Percentiles rank a stretch among this genome's conserved stretches.
Conservation (phyloP, 2,329 filamentous ascomycete species). For the Clonostachys byssicola region DNA sequence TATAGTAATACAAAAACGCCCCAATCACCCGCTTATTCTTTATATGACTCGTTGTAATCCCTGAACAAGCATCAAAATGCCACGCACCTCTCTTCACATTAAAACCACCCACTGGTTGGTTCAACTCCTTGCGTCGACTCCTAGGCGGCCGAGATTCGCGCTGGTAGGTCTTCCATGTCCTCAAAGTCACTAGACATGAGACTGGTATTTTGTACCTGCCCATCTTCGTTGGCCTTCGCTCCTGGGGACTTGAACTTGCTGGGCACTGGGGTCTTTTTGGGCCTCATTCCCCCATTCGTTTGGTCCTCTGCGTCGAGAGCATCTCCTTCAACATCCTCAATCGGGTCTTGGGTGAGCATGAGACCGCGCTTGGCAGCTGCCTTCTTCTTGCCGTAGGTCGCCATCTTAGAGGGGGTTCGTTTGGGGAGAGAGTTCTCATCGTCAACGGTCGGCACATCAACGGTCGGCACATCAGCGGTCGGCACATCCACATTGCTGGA, state of each 20-base stretch:
- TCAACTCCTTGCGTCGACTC: no score
- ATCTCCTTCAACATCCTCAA: slow-evolving; percentile 16
- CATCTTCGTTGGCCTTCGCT: no score
- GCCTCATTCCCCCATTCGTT: neutral
- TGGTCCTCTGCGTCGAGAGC: slow-evolving; percentile 1
- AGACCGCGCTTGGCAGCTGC: slow-evolving; percentile 11
- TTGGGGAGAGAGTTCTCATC: neutral
- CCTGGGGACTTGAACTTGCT: slow-evolving; percentile 16
- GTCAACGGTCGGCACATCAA: neutral
- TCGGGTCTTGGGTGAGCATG: slow-evolving; percentile 19
- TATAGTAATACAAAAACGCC: no score
- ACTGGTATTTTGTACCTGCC: no score
- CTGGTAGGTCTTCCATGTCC: no score
- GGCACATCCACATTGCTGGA: neutral
- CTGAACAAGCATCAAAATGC: no score
- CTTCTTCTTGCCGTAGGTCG: slow-evolving; percentile 2
- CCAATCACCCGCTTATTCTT: no score
- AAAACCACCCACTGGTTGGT: no score
- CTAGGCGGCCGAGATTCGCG: no score
- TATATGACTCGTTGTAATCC: no score
- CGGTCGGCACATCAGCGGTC: neutral
- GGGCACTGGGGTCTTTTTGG: slow-evolving; percentile 5
- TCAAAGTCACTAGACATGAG: no score
- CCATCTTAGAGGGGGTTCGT: slow-evolving; percentile 4
- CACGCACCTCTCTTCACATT: no score